phyloP scores from a whole-genome alignment of 2,329 filamentous ascomycete genomes.

The Rutstroemia sp. region DNA sequence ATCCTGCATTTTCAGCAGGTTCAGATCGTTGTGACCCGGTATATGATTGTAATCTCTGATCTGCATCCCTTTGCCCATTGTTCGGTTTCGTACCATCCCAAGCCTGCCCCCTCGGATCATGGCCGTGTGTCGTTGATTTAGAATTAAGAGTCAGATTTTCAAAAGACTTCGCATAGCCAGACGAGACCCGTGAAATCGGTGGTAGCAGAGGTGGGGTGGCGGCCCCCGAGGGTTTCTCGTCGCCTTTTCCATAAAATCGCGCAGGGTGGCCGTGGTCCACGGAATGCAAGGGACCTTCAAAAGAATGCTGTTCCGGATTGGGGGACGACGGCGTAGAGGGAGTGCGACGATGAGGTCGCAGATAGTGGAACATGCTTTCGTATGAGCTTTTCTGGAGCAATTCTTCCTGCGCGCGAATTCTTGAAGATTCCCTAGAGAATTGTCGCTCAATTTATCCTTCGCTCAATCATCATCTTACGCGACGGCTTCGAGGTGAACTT shows the following conservation, averaged over 20 bases:
- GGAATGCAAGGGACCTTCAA: slow-evolving; percentile 20
- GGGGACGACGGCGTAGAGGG: slow-evolving; percentile 29
- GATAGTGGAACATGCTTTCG: slow-evolving; percentile 29
- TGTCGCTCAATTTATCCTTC: not conserved
- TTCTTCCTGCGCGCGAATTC: not conserved
- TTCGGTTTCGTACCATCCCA: slow-evolving; percentile 2
- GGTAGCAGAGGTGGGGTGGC: slow-evolving; percentile 42
- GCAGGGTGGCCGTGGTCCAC: slow-evolving; percentile 25
- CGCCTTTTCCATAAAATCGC: slow-evolving; percentile 16
- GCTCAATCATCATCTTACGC: not conserved
- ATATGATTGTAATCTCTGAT: slow-evolving; percentile 17
- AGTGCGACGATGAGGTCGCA: slow-evolving; percentile 29
- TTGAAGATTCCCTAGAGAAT: not conserved
- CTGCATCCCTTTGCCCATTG: slow-evolving; percentile 10
- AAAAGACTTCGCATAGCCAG: slow-evolving; percentile 12
- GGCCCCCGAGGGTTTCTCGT: slow-evolving; percentile 20
- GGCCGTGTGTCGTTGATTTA: not conserved
- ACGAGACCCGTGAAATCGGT: slow-evolving; percentile 32
- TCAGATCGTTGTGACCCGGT: slow-evolving; percentile 17
- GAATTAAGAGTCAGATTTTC: slow-evolving; percentile 7
- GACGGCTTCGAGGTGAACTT: not conserved
- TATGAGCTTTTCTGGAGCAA: not conserved
- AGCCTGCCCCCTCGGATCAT: slow-evolving; percentile 10
- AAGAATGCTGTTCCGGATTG: slow-evolving; percentile 20
- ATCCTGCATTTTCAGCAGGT: slow-evolving; percentile 19